phyloP scores from a whole-genome alignment of 352 stramenopile genomes.

The Thalassiosira hispida region DNA sequence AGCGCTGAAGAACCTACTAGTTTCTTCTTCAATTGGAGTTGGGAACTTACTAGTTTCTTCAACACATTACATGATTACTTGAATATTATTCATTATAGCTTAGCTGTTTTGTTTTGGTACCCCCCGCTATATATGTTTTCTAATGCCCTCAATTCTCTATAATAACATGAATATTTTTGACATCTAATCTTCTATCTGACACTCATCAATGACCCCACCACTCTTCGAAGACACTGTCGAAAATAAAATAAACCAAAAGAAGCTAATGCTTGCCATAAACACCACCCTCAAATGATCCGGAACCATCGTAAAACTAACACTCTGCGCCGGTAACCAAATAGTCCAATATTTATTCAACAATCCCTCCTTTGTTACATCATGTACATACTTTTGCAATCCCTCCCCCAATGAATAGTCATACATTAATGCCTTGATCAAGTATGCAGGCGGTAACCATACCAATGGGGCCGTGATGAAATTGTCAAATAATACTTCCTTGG shows the following conservation, averaged over 20 bases:
- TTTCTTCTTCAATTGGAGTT: no score
- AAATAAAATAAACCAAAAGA: slow-evolving; percentile 65
- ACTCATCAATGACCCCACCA: no score
- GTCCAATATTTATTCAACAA: slow-evolving; percentile 50
- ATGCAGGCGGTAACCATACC: slow-evolving; percentile 52
- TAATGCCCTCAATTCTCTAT: not conserved
- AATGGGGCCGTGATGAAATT: slow-evolving; percentile 46
- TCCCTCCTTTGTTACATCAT: slow-evolving; percentile 33
- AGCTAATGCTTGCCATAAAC: slow-evolving; percentile 53
- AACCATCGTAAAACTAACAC: slow-evolving; percentile 50
- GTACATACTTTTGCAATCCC: slow-evolving; percentile 46
- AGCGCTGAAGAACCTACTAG: no score
- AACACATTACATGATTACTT: no score
- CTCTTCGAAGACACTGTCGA: slow-evolving; percentile 12
- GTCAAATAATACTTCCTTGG: slow-evolving; percentile 54
- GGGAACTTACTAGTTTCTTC: no score
- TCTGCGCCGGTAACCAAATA: slow-evolving; percentile 57
- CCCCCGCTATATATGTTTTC: slow-evolving; percentile 24
- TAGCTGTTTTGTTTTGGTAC: no score
- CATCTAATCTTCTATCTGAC: no score
- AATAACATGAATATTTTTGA: no score
- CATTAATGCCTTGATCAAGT: slow-evolving; percentile 57
- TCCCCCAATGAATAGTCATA: slow-evolving; percentile 21
- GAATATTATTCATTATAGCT: no score
- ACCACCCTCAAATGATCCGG: slow-evolving; percentile 51